Evolutionary conservation across 306 rosid species (phyloP), one percentile per base, ranked within the genome.

Genomic region (Casuarina equisetifolia): DNA sequence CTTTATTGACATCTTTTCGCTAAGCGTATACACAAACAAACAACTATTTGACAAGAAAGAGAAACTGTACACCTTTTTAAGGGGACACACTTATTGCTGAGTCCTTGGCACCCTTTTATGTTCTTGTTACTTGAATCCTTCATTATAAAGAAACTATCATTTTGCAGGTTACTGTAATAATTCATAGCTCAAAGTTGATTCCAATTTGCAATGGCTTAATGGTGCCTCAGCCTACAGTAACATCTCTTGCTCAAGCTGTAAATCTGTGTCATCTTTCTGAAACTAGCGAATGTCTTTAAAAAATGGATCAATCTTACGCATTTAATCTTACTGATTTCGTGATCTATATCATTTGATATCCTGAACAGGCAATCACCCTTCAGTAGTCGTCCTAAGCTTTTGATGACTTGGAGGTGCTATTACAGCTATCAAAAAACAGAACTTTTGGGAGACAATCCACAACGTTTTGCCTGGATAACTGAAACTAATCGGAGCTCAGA

Each of bases 1-100:
- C 83, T 73, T 80, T 69, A 44, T 82, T 76, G 74, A 85, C 79
- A 78, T 81, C 83, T 72, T 72, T 81, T 85, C 84, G 81, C 66
- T 55, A 36, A 71, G 80, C 88, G 79, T 62, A 85, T 84, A 85
- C 83, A 52, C 42, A 66, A 70, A 53, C 78, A 74, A 84, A 83
- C 89, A 89, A 85, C 89, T 83, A 88, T 82, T 88, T 82, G 91
- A 88, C 91, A 89, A 81, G 86, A 86, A 81, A 85, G 80, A 63
- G 75, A 15, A 80, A 79, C 73, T 57, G 61, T 73, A 54, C 55
- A 80, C 81, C 74, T 39, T 69, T 12, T 79, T 36, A 75, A 62
- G 25, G 44, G 69, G 75, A 72, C 38, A 69, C 49, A 61, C 55
- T 20, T 38, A 44, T 46, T 87, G 76, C 80, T 80, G 66, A 66